These are phyloP conservation scores for Geopyxis carbonaria DNA, from an alignment of 495 filamentous ascomycete genomes.

Conservation along the genomic window DNA sequence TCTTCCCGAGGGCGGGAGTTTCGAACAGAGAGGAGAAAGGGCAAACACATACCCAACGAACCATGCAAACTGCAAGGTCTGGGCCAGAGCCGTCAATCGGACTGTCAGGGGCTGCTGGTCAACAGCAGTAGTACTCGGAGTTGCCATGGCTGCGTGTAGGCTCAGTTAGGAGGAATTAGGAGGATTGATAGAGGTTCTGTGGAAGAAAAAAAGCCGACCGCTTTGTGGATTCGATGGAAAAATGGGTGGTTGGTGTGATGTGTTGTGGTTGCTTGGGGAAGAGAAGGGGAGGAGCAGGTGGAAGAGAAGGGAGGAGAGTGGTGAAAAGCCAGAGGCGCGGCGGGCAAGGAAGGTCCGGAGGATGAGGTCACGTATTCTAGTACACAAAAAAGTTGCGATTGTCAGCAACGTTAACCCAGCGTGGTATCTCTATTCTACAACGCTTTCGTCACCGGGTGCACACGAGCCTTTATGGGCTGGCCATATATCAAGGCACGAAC, in stretches of 20 bases:
- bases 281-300: background rate
- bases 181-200: background rate
- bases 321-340: background rate
- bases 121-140: conserved; percentile 9
- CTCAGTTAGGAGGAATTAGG: background rate
- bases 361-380: too few species aligned
- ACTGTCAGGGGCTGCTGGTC: conserved; percentile 40
- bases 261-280: too few species aligned
- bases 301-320: background rate
- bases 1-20: background rate
- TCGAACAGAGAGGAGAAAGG: background rate
- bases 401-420: too few species aligned
- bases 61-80: conserved; percentile 81
- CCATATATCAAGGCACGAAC: too few species aligned
- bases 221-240: too few species aligned
- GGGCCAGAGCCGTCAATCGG: conserved; percentile 55
- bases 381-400: too few species aligned
- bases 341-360: background rate
- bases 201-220: too few species aligned
- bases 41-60: conserved; percentile 67
- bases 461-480: too few species aligned
- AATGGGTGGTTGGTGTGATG: background rate
- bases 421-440: too few species aligned
- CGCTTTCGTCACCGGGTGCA: too few species aligned
- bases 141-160: conserved; percentile 15